A percentile compares a stretch with the other conserved stretches of the same genome.
Conservation (phyloP, 192 early-diverging fungal species). For the Rhizophagus prolifer region DNA sequence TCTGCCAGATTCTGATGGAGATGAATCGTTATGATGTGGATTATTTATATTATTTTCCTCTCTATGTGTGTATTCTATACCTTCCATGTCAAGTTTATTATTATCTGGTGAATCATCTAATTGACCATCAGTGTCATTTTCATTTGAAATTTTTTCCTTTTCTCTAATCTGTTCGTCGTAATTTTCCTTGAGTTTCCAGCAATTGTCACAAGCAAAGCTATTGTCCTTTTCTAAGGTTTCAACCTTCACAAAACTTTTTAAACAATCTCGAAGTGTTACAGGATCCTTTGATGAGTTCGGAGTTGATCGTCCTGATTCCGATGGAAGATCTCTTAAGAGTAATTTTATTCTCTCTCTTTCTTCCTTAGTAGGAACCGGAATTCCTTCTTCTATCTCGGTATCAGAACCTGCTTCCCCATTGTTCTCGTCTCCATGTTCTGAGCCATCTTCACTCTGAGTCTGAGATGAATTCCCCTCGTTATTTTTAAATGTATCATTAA, state of each 20-base stretch:
- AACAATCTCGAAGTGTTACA: constrained; percentile 41
- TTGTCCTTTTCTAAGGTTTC: constrained; percentile 64
- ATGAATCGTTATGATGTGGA: neutral
- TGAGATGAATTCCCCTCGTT: neutral
- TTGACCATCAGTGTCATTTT: neutral
- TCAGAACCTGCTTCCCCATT: neutral
- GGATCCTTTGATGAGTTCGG: neutral
- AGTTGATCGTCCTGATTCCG: neutral
- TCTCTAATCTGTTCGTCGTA: neutral
- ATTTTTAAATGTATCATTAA: too few species aligned
- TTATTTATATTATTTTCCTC: too few species aligned
- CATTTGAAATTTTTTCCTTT: too few species aligned
- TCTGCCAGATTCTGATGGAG: neutral
- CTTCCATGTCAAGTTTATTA: too few species aligned
- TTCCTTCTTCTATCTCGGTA: constrained; percentile 26
- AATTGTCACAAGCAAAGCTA: constrained; percentile 63
- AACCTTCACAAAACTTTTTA: constrained; percentile 55
- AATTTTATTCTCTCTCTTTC: constrained; percentile 8
- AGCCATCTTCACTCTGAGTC: neutral
- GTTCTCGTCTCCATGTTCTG: neutral
- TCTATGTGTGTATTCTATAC: neutral
- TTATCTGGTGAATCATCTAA: neutral
- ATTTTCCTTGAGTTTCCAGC: constrained; percentile 41
- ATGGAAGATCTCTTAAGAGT: neutral
- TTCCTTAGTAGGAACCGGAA: constrained; percentile 12